Conservation (phyloP, 768 basidiomycete genomes). For the Termitomyces sp. region DNA sequence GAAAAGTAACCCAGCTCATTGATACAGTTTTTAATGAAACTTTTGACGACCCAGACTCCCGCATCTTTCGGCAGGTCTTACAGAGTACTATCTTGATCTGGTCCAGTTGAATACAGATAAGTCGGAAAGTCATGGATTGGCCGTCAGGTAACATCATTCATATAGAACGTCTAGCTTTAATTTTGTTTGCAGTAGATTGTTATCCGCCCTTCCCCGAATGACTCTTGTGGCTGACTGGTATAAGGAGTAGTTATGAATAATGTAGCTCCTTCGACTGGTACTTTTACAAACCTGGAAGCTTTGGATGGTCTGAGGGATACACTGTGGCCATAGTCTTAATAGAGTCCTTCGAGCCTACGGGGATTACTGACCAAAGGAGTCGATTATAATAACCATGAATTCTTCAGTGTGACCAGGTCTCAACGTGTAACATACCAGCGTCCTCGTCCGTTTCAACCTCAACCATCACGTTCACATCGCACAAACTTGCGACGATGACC, state of each 20-base stretch:
- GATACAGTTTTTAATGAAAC: constrained; percentile 21
- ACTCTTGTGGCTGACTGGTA: constrained; percentile 30
- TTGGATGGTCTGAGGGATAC: neutral
- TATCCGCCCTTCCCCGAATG: too few relatives aligned
- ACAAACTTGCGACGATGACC: neutral
- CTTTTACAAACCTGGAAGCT: neutral
- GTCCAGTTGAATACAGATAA: neutral
- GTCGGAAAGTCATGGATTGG: neutral
- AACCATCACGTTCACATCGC: neutral
- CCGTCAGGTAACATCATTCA: neutral
- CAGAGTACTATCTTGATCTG: constrained; percentile 3
- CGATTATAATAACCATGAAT: neutral
- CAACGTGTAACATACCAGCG: constrained; percentile 32
- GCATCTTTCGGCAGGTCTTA: constrained; percentile 7
- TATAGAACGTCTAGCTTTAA: neutral
- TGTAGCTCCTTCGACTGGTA: too few relatives aligned
- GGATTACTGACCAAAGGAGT: constrained; percentile 22
- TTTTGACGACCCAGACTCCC: neutral
- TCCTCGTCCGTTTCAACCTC: constrained; percentile 43
- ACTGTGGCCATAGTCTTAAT: constrained; percentile 13
- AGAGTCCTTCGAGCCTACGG: constrained; percentile 19
- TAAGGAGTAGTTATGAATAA: too few relatives aligned
- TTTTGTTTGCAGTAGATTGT: neutral
- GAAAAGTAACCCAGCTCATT: constrained; percentile 21
- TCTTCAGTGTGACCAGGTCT: too few relatives aligned